Evolutionary conservation across 2,329 filamentous ascomycete species (phyloP).

Genomic region (Ophiostoma populinum): DNA sequence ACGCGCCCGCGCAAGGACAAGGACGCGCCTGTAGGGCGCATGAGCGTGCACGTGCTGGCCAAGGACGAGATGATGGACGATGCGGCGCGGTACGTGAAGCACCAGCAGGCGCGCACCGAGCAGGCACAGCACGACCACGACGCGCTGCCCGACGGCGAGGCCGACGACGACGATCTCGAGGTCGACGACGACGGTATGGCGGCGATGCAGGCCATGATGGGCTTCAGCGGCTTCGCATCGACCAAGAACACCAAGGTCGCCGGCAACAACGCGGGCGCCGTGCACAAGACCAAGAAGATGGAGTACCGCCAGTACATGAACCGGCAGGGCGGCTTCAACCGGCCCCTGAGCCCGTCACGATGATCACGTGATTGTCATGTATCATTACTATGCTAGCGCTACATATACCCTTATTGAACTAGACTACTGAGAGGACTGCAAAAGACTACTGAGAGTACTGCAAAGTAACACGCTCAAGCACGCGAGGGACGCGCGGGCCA

Average conservation of each 20-base stretch:
- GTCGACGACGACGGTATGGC: constrained; percentile 50
- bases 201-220: constrained; percentile 74
- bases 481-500: too few relatives aligned
- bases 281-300: constrained; percentile 85
- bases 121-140: not conserved
- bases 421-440: not conserved
- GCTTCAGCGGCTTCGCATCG: constrained; percentile 68
- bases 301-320: constrained; percentile 98
- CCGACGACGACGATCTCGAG: constrained; percentile 32
- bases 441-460: too few relatives aligned
- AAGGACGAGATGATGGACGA: not conserved
- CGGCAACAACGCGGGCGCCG: constrained; percentile 69
- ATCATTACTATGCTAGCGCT: too few relatives aligned
- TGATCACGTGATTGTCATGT: too few relatives aligned
- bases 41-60: not conserved
- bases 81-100: not conserved
- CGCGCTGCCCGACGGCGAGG: constrained; percentile 12
- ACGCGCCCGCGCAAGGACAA: not conserved
- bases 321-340: constrained; percentile 63
- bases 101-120: not conserved
- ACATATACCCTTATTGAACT: not conserved
- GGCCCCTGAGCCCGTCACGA: constrained; percentile 47
- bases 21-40: not conserved
- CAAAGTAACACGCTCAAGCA: not conserved
- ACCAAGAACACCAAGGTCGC: constrained; percentile 81